Base-by-base conservation (phyloP, 306 rosid species). In the Arachis hypogaea region DNA sequence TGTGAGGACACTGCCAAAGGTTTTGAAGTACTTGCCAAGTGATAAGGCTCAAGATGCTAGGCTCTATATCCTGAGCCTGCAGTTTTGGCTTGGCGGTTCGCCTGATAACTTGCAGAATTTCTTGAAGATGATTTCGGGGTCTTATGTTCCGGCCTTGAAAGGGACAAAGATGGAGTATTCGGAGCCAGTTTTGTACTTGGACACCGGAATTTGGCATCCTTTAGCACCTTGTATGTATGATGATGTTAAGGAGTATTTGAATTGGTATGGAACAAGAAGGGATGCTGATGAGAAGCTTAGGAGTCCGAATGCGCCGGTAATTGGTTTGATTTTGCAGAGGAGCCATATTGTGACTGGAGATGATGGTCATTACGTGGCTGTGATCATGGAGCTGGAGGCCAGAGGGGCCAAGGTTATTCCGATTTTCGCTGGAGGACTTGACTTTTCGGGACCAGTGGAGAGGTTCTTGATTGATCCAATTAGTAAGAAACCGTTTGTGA, bases 321-420 rank as follows among this genome's bases (percentile, higher is more conserved):
- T 95, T 14, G 99, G 99, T 71, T 71, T 95, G 81, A 55, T 95
- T 77, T 74, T 95, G 83, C 99, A 95, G 78, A 90, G 98, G 79
- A 95, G 99, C 68, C 99, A 95, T 84, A 95, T 95, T 69, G 99
- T 95, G 59, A 95, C 99, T 1, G 99, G 99, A 6, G 99, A 95
- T 82, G 99, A 95, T 0, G 88, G 98, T 59, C 99, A 95, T 68
- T 95, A 95, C 74, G 99, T 86, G 77, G 99, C 99, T 65, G 98
- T 95, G 77, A 92, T 95, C 55, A 95, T 95, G 98, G 98, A 95
- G 63, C 61, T 95, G 40, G 99, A 95, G 86, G 98, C 98, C 3
- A 92, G 38, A 86, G 99, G 99, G 69, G 99, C 99, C 10, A 92
- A 87, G 78, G 99, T 95, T 71, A 86, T 95, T 12, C 99, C 99